phyloP scores from a whole-genome alignment of 768 basidiomycete species.

The Tulasnella sp. region DNA sequence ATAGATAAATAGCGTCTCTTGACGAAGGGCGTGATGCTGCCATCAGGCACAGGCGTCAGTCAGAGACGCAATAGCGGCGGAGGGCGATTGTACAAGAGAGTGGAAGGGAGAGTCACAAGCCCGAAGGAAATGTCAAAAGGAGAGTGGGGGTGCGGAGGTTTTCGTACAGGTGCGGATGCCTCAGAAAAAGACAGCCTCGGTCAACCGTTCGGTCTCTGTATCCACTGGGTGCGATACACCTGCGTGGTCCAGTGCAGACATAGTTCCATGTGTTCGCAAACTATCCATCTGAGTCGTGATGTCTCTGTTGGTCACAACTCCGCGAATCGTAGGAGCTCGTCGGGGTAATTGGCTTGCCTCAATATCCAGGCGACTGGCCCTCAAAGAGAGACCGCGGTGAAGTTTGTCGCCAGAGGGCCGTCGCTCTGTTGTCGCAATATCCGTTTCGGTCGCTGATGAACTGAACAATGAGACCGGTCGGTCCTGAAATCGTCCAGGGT shows the following conservation, averaged over 20 bases:
- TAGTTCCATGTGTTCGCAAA: neutral
- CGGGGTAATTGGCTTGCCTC: neutral
- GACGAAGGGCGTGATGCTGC: too few species aligned
- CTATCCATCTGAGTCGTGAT: neutral
- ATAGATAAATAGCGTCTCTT: too few species aligned
- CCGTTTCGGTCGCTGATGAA: neutral
- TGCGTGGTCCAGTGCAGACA: neutral
- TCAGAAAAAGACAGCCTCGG: neutral
- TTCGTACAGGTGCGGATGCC: too few species aligned
- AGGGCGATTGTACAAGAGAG: too few species aligned
- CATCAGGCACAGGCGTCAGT: too few species aligned
- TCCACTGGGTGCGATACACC: neutral
- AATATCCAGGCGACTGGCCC: neutral
- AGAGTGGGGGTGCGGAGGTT: too few species aligned
- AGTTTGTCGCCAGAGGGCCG: neutral
- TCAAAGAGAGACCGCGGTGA: neutral
- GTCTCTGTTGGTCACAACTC: neutral
- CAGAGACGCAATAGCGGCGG: too few species aligned
- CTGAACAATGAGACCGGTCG: neutral
- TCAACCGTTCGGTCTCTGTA: neutral
- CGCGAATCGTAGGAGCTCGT: neutral
- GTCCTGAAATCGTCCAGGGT: neutral
- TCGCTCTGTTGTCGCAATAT: neutral
- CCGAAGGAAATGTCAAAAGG: too few species aligned
- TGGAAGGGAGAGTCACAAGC: too few species aligned